Percentiles rank a stretch among this genome's conserved stretches.
phyloP scores from a whole-genome alignment of 805 yeast genomes.

The Teunomyces kruisii region DNA sequence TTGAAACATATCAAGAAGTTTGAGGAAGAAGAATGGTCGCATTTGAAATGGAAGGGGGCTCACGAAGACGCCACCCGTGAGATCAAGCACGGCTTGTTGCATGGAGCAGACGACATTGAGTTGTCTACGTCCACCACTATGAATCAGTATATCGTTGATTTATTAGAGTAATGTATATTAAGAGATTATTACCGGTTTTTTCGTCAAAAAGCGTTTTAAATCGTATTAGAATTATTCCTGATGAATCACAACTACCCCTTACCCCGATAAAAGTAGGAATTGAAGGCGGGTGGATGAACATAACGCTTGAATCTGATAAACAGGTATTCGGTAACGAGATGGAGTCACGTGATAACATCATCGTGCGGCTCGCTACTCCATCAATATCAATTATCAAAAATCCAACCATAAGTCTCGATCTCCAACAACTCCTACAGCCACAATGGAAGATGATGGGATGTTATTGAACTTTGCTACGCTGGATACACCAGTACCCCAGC shows the following conservation, averaged over 20 bases:
- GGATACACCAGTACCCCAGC: conserved; percentile 26
- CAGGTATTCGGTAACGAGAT: too few relatives aligned
- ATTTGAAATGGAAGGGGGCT: conserved; percentile 28
- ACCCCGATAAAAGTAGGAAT: too few relatives aligned
- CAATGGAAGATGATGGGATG: conserved; percentile 63
- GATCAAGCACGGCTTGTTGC: conserved; percentile 15
- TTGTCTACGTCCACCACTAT: conserved; percentile 22
- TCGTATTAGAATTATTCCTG: too few relatives aligned
- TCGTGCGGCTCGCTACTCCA: not conserved
- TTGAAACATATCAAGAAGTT: conserved; percentile 38
- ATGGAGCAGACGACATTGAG: conserved; percentile 15
- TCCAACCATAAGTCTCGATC: not conserved
- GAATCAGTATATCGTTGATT: conserved; percentile 24
- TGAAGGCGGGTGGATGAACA: too few relatives aligned
- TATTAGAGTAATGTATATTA: conserved; percentile 1
- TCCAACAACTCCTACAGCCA: not conserved
- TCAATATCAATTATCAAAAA: not conserved
- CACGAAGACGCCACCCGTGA: conserved; percentile 16
- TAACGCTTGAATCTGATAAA: too few relatives aligned
- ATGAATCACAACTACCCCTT: too few relatives aligned
- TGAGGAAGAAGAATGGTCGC: conserved; percentile 42
- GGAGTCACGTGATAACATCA: conserved; percentile 6
- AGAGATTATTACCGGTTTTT: not conserved
- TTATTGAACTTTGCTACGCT: conserved; percentile 63
- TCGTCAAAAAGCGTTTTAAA: too few relatives aligned